Conservation (phyloP, 2,329 filamentous ascomycete species). For the Mycosphaerelloides madeirae region DNA sequence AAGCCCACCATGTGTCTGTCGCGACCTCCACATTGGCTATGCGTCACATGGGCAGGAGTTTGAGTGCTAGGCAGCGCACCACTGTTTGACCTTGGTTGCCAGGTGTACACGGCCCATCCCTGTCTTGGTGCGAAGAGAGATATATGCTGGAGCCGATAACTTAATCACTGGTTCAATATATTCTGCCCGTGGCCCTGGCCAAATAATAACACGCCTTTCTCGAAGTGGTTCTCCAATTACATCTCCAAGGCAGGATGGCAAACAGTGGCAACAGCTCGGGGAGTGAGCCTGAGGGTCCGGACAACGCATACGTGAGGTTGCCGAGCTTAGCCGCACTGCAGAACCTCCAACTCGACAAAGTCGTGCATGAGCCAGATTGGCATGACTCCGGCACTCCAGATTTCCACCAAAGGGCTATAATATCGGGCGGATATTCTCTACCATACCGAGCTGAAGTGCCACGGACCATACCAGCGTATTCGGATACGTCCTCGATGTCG, state of each 20-base stretch:
- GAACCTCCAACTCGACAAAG: not conserved
- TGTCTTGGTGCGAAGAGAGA: too few relatives aligned
- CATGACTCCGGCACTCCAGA: not conserved
- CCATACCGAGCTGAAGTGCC: not conserved
- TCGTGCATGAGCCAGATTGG: not conserved
- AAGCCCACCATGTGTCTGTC: too few relatives aligned
- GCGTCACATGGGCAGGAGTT: too few relatives aligned
- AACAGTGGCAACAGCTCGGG: not conserved
- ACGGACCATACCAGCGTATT: not conserved
- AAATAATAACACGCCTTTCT: too few relatives aligned
- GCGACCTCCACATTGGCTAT: too few relatives aligned
- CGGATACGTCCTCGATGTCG: constrained; percentile 7
- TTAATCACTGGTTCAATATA: too few relatives aligned
- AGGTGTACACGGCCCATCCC: too few relatives aligned
- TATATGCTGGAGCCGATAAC: too few relatives aligned
- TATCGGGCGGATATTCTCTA: constrained; percentile 3
- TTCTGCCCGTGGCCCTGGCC: too few relatives aligned
- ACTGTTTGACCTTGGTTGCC: too few relatives aligned
- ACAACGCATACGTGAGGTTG: not conserved
- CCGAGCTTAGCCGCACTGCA: constrained; percentile 3
- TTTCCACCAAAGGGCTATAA: constrained; percentile 1
- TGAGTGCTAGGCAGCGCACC: too few relatives aligned
- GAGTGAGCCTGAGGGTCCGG: not conserved
- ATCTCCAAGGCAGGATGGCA: not conserved
- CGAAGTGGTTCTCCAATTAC: too few relatives aligned